Evolutionary conservation across 306 rosid genomes (phyloP), one percentile per base, ranked within the genome.

Genomic region (Vachellia pachyceras): DNA sequence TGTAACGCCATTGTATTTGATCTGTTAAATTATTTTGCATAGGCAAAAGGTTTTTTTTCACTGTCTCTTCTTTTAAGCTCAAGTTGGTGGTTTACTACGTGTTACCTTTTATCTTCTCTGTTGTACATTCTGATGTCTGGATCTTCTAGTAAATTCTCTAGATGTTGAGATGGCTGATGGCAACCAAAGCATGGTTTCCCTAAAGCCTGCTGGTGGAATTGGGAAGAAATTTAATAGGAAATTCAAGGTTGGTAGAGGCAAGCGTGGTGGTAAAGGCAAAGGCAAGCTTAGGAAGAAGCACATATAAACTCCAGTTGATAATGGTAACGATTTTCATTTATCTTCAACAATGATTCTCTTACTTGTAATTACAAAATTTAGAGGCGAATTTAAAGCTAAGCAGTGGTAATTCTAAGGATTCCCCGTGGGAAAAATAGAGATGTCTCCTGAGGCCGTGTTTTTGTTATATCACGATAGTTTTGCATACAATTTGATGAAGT

Each of bases 181-280:
- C 15, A 76, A 69, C 86, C 23, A 82, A 84, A 91, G 69, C 70
- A 4, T 10, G 80, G 79, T 61, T 72, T 86, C 83, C 7, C 80
- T 94, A 39, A 92, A 92, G 88, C 88, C 97, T 41, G 83, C 58
- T 77, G 97, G 97, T 60, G 91, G 90, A 66, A 65, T 95, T 18
- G 90, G 97, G 55, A 95, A 95, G 92, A 93, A 88, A 75, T 79
- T 73, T 22, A 87, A 87, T 72, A 88, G 83, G 82, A 91, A 89
- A 52, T 89, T 95, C 69, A 95, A 95, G 91, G 65, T 95, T 46
- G 96, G 96, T 5, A 95, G 89, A 85, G 80, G 84, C 66, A 91
- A 85, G 82, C 92, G 88, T 7, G 88, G 86, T 18, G 94, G 96
- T 54, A 54, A 52, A 52, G 60, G 57, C 22, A 50, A 93, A 83